Evolutionary conservation across 495 filamentous ascomycete species (phyloP).

Genomic region (Hypoxylon lenormandii): DNA sequence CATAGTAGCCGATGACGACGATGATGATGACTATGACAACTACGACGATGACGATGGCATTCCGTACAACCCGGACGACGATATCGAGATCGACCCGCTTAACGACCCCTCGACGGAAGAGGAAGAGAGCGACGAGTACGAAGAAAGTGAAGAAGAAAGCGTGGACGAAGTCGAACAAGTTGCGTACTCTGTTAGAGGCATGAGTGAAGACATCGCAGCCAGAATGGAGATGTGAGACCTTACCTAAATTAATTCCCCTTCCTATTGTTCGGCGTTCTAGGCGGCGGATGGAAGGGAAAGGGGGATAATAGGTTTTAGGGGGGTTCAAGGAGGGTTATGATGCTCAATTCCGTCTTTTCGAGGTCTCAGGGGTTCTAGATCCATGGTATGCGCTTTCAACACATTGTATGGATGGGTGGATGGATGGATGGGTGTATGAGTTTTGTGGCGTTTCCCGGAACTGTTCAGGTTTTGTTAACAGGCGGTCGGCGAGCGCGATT

Average conservation of each 20-base stretch:
- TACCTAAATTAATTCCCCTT: constrained; percentile 10
- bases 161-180: constrained; percentile 63
- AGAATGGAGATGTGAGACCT: constrained; percentile 71
- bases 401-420: constrained; percentile 10
- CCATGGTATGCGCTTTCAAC: constrained; percentile 35
- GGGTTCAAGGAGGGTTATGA: constrained; percentile 10
- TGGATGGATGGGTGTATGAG: constrained; percentile 17
- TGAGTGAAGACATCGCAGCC: constrained; percentile 79
- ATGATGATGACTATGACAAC: constrained; percentile 59
- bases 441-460: constrained; percentile 31
- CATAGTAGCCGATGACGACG: constrained; percentile 56
- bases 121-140: constrained; percentile 47
- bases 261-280: constrained; percentile 32
- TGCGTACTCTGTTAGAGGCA: constrained; percentile 69
- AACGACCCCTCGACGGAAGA: constrained; percentile 58
- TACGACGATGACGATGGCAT: constrained; percentile 54
- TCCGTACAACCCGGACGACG: constrained; percentile 64
- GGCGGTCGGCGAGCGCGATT: constrained; percentile 24
- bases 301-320: too few species aligned
- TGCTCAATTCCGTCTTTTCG: neutral
- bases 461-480: neutral
- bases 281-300: constrained; percentile 14
- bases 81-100: constrained; percentile 63
- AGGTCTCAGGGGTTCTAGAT: neutral
- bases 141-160: constrained; percentile 59